Percentiles rank a stretch among this genome's conserved stretches.
These are phyloP conservation scores for Rhododendron henanense DNA, from an alignment of 148 eudicot species.

Conservation along the genomic window DNA sequence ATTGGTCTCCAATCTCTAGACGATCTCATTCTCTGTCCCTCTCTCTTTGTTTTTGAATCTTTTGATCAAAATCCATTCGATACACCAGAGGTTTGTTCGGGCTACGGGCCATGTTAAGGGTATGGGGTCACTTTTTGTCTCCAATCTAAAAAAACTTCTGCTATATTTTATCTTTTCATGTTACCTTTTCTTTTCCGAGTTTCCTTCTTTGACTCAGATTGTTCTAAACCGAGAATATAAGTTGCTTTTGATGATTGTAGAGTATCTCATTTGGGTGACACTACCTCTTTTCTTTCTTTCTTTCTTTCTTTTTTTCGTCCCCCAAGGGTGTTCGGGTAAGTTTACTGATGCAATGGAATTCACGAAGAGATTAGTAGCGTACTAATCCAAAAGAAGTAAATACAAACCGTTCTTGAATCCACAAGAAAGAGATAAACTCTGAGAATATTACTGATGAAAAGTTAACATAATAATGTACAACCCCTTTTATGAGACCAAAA, in stretches of 20 bases:
- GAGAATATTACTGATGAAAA: no score
- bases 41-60: constrained; percentile 45
- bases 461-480: no score
- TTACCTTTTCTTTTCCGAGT: neutral
- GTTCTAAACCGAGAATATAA: constrained; percentile 3
- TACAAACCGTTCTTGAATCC: no score
- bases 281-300: neutral
- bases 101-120: neutral
- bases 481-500: no score
- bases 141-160: neutral
- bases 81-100: constrained; percentile 20
- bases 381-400: no score
- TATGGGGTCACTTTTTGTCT: constrained; percentile 16
- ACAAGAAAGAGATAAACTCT: no score
- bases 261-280: neutral
- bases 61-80: constrained; percentile 37
- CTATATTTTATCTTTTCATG: neutral
- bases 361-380: no score
- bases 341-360: no score
- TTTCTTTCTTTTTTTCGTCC: neutral
- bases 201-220: constrained; percentile 28
- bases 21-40: constrained; percentile 42
- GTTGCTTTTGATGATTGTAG: constrained; percentile 2
- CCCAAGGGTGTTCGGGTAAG: neutral
- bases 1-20: constrained; percentile 55